Evolutionary conservation across 2,329 filamentous ascomycete genomes (phyloP).

Genomic region (Arachnopeziza araneosa): DNA sequence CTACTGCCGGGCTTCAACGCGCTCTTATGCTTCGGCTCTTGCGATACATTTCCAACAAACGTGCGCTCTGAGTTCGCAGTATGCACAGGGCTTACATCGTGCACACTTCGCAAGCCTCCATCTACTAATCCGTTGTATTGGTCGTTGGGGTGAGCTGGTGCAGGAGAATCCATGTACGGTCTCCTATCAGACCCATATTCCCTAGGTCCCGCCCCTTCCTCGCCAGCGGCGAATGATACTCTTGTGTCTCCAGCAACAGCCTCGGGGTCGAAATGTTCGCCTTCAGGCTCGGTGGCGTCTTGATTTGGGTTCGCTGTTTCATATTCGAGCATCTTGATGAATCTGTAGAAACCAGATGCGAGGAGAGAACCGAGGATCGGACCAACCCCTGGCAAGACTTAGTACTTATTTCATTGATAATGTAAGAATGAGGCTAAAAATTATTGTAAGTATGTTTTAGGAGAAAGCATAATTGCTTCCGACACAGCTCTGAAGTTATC

Average conservation of each 20-base stretch:
- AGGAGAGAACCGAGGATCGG: constrained; percentile 45
- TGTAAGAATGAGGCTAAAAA: no score
- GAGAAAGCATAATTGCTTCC: no score
- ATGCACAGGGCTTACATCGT: not conserved
- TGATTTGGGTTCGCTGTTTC: constrained; percentile 44
- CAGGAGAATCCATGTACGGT: constrained; percentile 15
- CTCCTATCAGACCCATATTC: constrained; percentile 11
- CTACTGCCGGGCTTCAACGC: constrained; percentile 10
- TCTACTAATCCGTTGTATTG: constrained; percentile 15
- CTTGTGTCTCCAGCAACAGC: constrained; percentile 4
- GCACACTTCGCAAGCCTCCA: constrained; percentile 13
- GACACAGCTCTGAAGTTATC: no score
- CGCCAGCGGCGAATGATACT: constrained; percentile 15
- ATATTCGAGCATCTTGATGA: constrained; percentile 48
- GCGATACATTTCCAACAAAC: not conserved
- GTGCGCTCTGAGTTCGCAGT: not conserved
- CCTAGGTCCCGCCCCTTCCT: constrained; percentile 4
- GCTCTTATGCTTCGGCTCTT: not conserved
- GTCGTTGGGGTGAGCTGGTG: constrained; percentile 19
- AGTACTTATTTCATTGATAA: constrained; percentile 10
- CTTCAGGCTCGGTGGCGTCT: constrained; percentile 28
- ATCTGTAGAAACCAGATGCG: constrained; percentile 44
- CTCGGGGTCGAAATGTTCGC: constrained; percentile 19
- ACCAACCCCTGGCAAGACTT: constrained; percentile 36
- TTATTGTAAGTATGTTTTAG: no score